Conservation (phyloP, 140 eudicot genomes). For the Flaveria floridana region DNA sequence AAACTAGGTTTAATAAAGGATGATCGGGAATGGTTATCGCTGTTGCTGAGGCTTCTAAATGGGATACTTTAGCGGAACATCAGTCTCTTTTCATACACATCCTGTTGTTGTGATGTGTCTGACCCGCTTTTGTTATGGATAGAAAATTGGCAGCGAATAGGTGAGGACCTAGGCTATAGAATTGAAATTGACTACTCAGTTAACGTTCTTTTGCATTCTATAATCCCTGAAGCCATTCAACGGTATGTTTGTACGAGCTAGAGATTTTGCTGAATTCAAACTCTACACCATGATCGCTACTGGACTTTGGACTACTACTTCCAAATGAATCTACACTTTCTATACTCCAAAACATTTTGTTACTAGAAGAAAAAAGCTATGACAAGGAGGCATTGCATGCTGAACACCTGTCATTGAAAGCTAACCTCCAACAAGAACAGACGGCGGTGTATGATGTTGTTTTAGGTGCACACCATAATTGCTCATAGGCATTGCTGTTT, state of each 20-base stretch:
- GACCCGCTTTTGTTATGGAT: neutral
- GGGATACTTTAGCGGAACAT: neutral
- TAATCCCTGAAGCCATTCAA: no score
- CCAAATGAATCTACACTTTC: neutral
- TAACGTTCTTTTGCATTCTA: no score
- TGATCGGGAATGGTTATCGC: neutral
- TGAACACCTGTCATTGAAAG: no score
- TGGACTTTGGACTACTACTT: neutral
- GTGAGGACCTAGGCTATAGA: neutral
- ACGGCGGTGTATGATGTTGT: neutral
- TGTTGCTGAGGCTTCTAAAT: neutral
- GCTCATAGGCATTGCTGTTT: neutral
- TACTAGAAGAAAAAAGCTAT: neutral
- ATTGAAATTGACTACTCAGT: no score
- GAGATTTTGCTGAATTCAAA: neutral
- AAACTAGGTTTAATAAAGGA: neutral
- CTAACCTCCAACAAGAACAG: neutral
- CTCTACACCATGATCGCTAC: neutral
- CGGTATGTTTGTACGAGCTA: neutral
- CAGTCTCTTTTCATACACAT: neutral
- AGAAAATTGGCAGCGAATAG: neutral
- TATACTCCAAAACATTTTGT: neutral
- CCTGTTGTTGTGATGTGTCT: neutral
- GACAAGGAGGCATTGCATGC: neutral
- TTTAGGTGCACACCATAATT: neutral